Evolutionary conservation across 805 yeast genomes (phyloP), one percentile per base, ranked within the genome.

Genomic region (Candida coleopterorum): DNA sequence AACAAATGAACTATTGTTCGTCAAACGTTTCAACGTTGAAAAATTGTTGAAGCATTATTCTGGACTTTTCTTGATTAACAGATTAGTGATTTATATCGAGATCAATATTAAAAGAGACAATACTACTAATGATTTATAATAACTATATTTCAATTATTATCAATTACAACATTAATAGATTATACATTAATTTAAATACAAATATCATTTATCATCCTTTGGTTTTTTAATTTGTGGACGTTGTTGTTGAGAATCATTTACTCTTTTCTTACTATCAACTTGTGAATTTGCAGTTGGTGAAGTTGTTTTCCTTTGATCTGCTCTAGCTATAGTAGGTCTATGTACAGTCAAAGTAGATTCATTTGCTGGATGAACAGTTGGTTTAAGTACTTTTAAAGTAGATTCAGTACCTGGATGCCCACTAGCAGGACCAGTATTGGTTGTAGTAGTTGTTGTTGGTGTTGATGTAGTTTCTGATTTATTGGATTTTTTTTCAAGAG

Each of bases 401-500:
- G 22, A 9, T 15, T 17, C 29, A n/a, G 11, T 24, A 11, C 14
- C 5, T 12, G 37, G 27, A 18, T n/a, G n/a, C 4, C 9, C 25
- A 33, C 3, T 24, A 14, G 11, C 26, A 26, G 29, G 17, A 9
- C 5, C 16, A 11, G 27, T n/a, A 14, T 21, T 17, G 18, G 29
- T 16, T 7, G 17, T n/a, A 8, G 31, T 14, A 11, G 28, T 14
- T 4, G 31, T 35, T 18, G 25, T 14, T 18, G 31, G 25, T 6
- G 32, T 17, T 12, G 32, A n/a, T 12, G 26, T 14, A 18, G 20
- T 23, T 25, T 14, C 14, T 21, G 37, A 29, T 25, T 23, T 32
- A n/a, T 21, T 35, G 24, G 38, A 29, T 25, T 45, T 37, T 23
- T 54, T 50, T 20, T 73, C 77, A 20, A 74, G 61, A 35, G 69